phyloP scores from a whole-genome alignment of 2,329 filamentous ascomycete genomes.

The Alternaria viburni region DNA sequence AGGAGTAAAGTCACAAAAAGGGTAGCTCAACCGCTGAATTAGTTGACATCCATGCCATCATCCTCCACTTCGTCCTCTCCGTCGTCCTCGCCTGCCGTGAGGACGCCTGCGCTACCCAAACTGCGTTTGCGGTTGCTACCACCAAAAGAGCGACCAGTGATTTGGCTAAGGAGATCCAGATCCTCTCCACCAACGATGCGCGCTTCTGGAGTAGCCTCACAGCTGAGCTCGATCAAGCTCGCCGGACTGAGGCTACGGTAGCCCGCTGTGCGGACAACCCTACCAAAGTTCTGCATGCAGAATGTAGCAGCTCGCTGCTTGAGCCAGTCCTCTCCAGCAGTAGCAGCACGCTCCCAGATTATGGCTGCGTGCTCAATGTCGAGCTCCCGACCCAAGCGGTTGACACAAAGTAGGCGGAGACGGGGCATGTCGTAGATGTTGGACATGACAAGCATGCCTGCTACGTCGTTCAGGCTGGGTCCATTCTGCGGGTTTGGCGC shows the following conservation, averaged over 20 bases:
- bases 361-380: constrained; percentile 94
- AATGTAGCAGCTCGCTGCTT: constrained; percentile 86
- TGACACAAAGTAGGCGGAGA: constrained; percentile 87
- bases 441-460: constrained; percentile 93
- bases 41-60: constrained; percentile 52
- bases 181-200: constrained; percentile 88
- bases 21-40: not conserved
- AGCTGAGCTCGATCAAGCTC: constrained; percentile 87
- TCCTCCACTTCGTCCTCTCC: constrained; percentile 52
- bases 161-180: constrained; percentile 66
- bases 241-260: constrained; percentile 81
- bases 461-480: constrained; percentile 77
- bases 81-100: constrained; percentile 51
- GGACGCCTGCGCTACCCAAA: constrained; percentile 43
- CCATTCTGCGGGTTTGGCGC: constrained; percentile 53
- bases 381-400: constrained; percentile 85
- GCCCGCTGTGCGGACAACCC: constrained; percentile 85
- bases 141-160: constrained; percentile 49
- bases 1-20: not conserved
- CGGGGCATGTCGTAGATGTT: constrained; percentile 98
- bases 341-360: constrained; percentile 91
- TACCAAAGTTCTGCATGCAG: constrained; percentile 93
- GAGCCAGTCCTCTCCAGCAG: constrained; percentile 92
- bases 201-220: constrained; percentile 93
- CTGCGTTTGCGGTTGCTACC: constrained; percentile 53